Evolutionary conservation across 2,329 filamentous ascomycete species (phyloP), one percentile per base, ranked within the genome.

Genomic region (Juglanconis oblonga): DNA sequence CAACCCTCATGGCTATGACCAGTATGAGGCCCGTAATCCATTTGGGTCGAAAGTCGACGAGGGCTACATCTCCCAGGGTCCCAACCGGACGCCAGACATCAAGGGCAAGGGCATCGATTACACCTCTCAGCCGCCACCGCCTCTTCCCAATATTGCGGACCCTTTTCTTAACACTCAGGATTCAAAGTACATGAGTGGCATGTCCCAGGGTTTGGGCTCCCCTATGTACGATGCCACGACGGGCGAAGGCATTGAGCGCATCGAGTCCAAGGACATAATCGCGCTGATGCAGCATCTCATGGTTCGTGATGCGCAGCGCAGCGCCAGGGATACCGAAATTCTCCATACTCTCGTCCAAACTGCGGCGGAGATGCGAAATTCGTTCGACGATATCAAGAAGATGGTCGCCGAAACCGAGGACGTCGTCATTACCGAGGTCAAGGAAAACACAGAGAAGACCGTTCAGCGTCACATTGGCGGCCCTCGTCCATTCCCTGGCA

Each of bases 211-310:
- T 50, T 92, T 97, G 84, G 83, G 81, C 3, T 95, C 92, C 35
- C 93, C 94, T 3, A 80, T 98, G 24, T 98, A 97, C 69, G 95
- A 99, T 71, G 87, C 91, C 61, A 85, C 93, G 3, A 96, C 91
- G 1, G 94, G 94, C 55, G 87, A 86, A 64, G 93, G 92, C 38
- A 90, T 97, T 55, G 93, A 98, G 66, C 84, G 89, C 52, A 98
- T 99, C 55, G 89, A 98, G 72, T 97, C 92, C 50, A 95, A 96
- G 76, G 95, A 99, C 70, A 96, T 99, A 68, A 90, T 99, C 64
- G 92, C 94, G 31, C 79, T 99, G 62, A 99, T 99, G 95, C 94
- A 99, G 71, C 95, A 99, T 74, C 87, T 99, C 64, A 98, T 96
- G 72, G 95, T 98, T 64, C 89, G 95, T 40, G 95, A 99, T 76